Evolutionary conservation across 2,329 filamentous ascomycete genomes (phyloP), one percentile per base, ranked within the genome.

Genomic region (Aspergillus luchuensis): DNA sequence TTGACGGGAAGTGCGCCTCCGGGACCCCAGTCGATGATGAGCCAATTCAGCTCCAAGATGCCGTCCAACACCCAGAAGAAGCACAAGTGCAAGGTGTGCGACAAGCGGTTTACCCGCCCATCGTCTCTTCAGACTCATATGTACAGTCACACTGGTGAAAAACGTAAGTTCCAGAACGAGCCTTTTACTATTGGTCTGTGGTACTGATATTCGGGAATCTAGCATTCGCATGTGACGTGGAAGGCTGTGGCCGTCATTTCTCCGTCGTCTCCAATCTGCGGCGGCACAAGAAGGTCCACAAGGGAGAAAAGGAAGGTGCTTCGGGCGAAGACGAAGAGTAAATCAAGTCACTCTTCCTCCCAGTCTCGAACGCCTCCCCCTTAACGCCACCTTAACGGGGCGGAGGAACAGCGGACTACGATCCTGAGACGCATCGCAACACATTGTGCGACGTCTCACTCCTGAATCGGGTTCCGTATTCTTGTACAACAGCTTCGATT

Each of bases 51-150:
- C 79, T 97, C 94, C 65, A 97, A 97, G 80, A 89, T 97, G 56
- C 93, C 92, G 0, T 93, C 91, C 17, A 97, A 92, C 79, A 95
- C 94, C 8, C 92, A 97, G 75, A 98, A 98, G 87, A 98, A 98
- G 84, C 95, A 98, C 82, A 97, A 97, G 83, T 98, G 94, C 86
- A 97, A 97, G 81, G 91, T 98, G 62, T 98, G 94, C 82, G 94
- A 97, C 79, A 97, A 98, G 85, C 88, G 94, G 47, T 98, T 98
- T 77, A 97, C 94, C 2, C 87, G 94, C 57, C 94, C 94, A 1
- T 97, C 92, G 74, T 97, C 94, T 13, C 79, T 98, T 41, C 94
- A 97, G 75, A 98, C 94, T 33, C 94, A 98, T 75, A 97, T 97
- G 91, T 97, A 97, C 80, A 97, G 92, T 78, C 94, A 98, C 74